Conservation (phyloP, 768 basidiomycete genomes). For the Rhizopogon salebrosus region DNA sequence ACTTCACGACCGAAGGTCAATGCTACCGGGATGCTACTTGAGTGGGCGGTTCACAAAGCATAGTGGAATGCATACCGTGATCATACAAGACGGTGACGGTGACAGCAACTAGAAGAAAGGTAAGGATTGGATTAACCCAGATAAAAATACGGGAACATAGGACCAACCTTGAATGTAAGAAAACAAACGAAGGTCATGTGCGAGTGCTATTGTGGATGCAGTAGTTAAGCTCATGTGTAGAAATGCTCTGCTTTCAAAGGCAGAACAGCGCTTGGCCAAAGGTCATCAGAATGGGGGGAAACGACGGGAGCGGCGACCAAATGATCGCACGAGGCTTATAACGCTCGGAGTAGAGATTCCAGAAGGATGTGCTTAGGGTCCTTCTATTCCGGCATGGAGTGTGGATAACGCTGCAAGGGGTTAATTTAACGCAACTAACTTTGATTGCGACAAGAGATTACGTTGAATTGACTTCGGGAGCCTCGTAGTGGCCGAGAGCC, state of each 20-base stretch:
- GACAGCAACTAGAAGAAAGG: constrained; percentile 21
- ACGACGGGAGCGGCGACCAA: neutral
- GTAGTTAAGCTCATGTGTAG: neutral
- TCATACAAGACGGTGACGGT: constrained; percentile 23
- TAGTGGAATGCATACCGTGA: constrained; percentile 13
- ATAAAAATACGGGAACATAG: neutral
- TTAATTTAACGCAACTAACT: neutral
- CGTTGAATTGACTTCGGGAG: neutral
- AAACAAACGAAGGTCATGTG: neutral
- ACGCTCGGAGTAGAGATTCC: neutral
- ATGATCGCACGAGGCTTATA: neutral
- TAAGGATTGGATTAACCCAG: neutral
- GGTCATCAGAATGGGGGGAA: neutral
- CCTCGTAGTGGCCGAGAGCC: neutral
- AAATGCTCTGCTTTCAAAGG: neutral
- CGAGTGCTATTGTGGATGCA: too few species aligned
- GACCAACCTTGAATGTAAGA: constrained; percentile 19
- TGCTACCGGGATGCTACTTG: constrained; percentile 7
- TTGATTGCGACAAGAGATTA: neutral
- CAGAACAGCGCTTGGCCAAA: neutral
- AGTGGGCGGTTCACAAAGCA: neutral
- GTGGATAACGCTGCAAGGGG: neutral
- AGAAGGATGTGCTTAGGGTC: neutral
- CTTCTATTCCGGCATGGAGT: neutral
- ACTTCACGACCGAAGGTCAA: constrained; percentile 25